Percentiles rank a stretch among this genome's conserved stretches.
Conservation (phyloP, 768 basidiomycete species). For the Hydnum rufescens region DNA sequence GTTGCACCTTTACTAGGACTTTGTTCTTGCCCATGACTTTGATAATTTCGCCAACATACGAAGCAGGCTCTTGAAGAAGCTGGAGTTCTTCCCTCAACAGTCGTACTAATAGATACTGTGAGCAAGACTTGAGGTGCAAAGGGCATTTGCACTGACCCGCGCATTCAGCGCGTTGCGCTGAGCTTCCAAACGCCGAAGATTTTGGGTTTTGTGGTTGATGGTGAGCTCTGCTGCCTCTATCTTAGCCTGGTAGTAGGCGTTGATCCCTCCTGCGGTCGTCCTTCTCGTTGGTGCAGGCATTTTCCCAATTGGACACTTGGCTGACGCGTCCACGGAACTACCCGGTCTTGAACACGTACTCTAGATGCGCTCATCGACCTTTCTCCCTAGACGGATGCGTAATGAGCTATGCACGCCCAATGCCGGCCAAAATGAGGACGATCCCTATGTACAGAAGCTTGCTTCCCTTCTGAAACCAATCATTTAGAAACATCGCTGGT, state of each 20-base stretch:
- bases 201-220: constrained; percentile 94
- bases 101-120: too few species aligned
- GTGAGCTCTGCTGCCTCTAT: constrained; percentile 84
- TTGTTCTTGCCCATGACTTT: constrained; percentile 99
- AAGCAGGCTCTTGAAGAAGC: constrained; percentile 83
- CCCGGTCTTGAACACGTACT: too few species aligned
- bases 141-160: too few species aligned
- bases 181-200: constrained; percentile 84
- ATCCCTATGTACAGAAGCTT: constrained; percentile 44
- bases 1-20: constrained; percentile 93
- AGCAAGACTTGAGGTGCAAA: too few species aligned
- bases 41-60: constrained; percentile 93
- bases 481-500: constrained; percentile 73
- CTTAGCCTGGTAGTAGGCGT: constrained; percentile 89
- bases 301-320: too few species aligned
- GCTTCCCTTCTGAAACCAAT: constrained; percentile 80
- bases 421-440: constrained; percentile 44
- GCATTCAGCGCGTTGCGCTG: constrained; percentile 95
- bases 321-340: too few species aligned
- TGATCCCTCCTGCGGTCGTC: constrained; percentile 28
- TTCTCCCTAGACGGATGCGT: constrained; percentile 1
- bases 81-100: constrained; percentile 87
- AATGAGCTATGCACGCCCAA: constrained; percentile 47
- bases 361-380: too few species aligned
- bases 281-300: not conserved